Conservation (phyloP, 2,329 filamentous ascomycete species). For the Fusarium agapanthi region DNA sequence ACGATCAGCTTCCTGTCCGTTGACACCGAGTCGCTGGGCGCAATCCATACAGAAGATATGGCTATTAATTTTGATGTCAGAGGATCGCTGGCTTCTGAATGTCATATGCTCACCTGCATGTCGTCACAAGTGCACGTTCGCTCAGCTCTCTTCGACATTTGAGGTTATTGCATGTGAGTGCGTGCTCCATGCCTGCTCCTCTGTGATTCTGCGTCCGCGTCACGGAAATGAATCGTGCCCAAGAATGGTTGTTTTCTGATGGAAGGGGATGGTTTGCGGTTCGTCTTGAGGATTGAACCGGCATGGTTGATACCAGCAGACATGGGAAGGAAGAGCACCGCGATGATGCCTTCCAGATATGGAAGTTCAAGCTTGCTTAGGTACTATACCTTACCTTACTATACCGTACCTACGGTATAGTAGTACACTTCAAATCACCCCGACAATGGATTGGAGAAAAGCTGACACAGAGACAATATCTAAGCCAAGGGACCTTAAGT, state of each 20-base stretch:
- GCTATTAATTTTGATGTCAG: conserved; percentile 52
- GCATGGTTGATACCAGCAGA: too few relatives aligned
- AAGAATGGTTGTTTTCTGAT: not conserved
- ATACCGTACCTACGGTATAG: too few relatives aligned
- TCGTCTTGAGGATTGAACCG: not conserved
- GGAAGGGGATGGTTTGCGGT: not conserved
- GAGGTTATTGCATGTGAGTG: conserved; percentile 80
- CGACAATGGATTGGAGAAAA: not conserved
- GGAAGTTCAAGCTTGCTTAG: not conserved
- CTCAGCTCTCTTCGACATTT: conserved; percentile 76
- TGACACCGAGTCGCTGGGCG: conserved; percentile 71
- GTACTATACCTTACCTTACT: not conserved
- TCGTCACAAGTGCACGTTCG: conserved; percentile 83
- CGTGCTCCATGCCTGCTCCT: conserved; percentile 70
- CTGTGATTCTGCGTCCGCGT: too few relatives aligned
- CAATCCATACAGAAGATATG: conserved; percentile 88
- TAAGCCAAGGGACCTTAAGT: not conserved
- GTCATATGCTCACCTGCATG: conserved; percentile 72
- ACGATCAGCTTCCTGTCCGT: conserved; percentile 45
- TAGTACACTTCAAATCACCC: not conserved
- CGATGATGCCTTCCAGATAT: not conserved
- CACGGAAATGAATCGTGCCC: not conserved
- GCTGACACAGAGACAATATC: not conserved
- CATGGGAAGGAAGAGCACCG: not conserved
- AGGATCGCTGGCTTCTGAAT: not conserved